phyloP scores from a whole-genome alignment of 768 basidiomycete species.

The Cystobasidium tubakii region DNA sequence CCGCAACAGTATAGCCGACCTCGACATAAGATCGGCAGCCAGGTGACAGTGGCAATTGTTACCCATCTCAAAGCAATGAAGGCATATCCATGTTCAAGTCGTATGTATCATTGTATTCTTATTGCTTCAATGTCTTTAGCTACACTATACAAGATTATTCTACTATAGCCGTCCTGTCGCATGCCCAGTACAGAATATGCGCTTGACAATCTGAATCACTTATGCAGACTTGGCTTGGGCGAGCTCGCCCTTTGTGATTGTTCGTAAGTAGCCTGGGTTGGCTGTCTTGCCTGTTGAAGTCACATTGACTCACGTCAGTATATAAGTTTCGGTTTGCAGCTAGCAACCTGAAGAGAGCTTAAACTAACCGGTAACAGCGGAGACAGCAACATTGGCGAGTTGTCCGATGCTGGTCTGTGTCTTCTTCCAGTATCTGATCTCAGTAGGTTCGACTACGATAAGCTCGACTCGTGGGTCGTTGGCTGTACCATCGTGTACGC shows the following conservation, averaged over 20 bases:
- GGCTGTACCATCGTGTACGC: slow-evolving; percentile 71
- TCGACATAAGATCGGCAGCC: too few relatives aligned
- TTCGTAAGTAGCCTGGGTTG: slow-evolving; percentile 69
- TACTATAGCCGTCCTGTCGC: neutral
- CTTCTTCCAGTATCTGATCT: slow-evolving; percentile 71
- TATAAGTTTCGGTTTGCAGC: too few relatives aligned
- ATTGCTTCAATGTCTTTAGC: neutral
- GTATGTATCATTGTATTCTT: neutral
- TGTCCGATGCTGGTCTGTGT: slow-evolving; percentile 60
- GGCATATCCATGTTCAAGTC: neutral
- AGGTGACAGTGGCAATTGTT: too few relatives aligned
- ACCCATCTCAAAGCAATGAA: too few relatives aligned
- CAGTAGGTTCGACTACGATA: slow-evolving; percentile 58
- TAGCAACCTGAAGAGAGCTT: too few relatives aligned
- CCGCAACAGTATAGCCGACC: neutral
- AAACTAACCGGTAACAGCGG: slow-evolving; percentile 53
- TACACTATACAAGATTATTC: neutral
- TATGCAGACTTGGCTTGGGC: slow-evolving; percentile 22
- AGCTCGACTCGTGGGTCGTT: slow-evolving; percentile 71
- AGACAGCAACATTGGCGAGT: slow-evolving; percentile 59
- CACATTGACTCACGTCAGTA: too few relatives aligned
- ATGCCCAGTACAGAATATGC: neutral
- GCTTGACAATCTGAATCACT: neutral
- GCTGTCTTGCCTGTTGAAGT: slow-evolving; percentile 56
- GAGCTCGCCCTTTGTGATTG: slow-evolving; percentile 69